Evolutionary conservation across 2,329 filamentous ascomycete genomes (phyloP), one percentile per base, ranked within the genome.

Genomic region (Sphaerulina populicola): DNA sequence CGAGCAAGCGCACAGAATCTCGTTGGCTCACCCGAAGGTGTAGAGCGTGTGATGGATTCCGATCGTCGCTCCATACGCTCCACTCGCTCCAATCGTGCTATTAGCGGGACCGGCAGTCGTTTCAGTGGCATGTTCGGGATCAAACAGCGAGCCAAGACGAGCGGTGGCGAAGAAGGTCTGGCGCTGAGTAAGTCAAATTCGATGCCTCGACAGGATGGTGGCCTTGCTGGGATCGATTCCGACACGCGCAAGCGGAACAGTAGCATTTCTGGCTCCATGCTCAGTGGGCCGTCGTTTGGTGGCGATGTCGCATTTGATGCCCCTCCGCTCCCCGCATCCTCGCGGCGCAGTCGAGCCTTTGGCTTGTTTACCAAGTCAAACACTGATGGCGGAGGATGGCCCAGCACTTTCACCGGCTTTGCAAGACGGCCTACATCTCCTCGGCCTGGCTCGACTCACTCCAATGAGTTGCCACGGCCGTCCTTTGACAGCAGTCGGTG

Each of bases 401-500:
- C 64, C 12, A 57, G 57, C n/a, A 57, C 57, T 21, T 62, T 65
- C 50, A 53, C 55, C 8, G 12, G 31, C 3, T 35, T 35, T n/a
- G 31, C 5, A n/a, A 35, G 12, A n/a, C 56, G 71, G 14, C 71
- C 73, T 11, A 64, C 69, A 0, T 74, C 72, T 36, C 83, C 86
- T 1, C 74, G 85, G 14, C 85, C 86, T 10, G 74, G 61, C 45
- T 57, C 71, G 60, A 65, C 71, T 6, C 66, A 69, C 50, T 68
- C 66, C 0, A 77, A 76, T 4, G 84, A 87, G 52, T 74, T 90
- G 47, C 85, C 86, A 1, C 77, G 87, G 43, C 88, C 87, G 5
- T 90, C 86, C 1, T 86, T 85, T 1, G 88, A 93, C 55, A 87
- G 83, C 56, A 79, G 53, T 23, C 58, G 64, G 8, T 68, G 82